phyloP scores from a whole-genome alignment of 225 moss, liverwort and hornwort species.

The Physcomitrium patens region DNA sequence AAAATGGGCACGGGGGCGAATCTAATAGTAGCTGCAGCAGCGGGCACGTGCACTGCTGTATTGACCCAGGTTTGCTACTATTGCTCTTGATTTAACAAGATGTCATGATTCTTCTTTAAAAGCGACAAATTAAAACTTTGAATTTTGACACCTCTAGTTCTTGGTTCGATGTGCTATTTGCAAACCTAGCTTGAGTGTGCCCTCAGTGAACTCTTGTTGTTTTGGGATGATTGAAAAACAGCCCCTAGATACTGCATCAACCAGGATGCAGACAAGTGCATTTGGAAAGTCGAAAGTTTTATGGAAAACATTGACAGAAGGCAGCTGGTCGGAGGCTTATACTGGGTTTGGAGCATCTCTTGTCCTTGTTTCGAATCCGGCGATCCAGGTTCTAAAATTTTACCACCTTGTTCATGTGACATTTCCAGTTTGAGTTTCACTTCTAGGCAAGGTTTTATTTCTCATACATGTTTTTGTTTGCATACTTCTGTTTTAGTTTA shows the following conservation, averaged over 20 bases:
- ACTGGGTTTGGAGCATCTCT: slow-evolving; percentile 90
- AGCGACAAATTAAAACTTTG: too few species aligned
- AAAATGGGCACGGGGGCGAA: slow-evolving; percentile 91
- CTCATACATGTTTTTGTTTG: too few species aligned
- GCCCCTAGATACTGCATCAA: slow-evolving; percentile 94
- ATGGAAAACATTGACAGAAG: slow-evolving; percentile 66
- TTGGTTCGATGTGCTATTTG: slow-evolving; percentile 1
- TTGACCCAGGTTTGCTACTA: slow-evolving; percentile 72
- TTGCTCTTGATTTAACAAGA: neutral
- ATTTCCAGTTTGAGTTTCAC: too few species aligned
- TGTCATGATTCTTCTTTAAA: too few species aligned
- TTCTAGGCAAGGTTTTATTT: too few species aligned
- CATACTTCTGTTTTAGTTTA: too few species aligned
- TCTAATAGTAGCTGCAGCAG: slow-evolving; percentile 85
- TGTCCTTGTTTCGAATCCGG: slow-evolving; percentile 82
- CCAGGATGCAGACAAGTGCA: slow-evolving; percentile 91
- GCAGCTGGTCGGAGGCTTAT: slow-evolving; percentile 73
- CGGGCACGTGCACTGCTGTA: slow-evolving; percentile 81
- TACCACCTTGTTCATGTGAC: neutral
- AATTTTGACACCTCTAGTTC: neutral
- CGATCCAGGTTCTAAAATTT: slow-evolving; percentile 75
- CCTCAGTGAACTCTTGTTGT: slow-evolving; percentile 1
- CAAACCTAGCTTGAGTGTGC: too few species aligned
- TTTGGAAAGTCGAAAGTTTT: slow-evolving; percentile 90
- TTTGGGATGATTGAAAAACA: slow-evolving; percentile 39